Percentiles rank a stretch among this genome's conserved stretches.
These are phyloP conservation scores for Balakata baccata DNA, from an alignment of 345 rosid species.

Conservation along the genomic window DNA sequence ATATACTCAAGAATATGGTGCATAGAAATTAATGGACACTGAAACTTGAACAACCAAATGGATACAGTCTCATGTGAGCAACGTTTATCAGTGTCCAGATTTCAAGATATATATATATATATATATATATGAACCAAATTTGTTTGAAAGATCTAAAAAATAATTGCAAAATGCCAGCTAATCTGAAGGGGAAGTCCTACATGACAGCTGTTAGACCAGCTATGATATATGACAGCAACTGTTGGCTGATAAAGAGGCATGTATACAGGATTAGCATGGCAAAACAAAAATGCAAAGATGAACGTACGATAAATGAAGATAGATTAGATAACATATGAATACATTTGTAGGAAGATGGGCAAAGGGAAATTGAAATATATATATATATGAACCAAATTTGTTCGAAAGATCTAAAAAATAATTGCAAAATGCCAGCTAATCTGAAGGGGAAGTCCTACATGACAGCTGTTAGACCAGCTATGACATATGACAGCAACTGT, in stretches of 20 bases:
- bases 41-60: not conserved
- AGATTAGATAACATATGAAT: not conserved
- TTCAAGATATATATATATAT: not conserved
- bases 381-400: too few species aligned
- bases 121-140: too few species aligned
- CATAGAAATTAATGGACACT: not conserved
- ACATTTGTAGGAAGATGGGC: not conserved
- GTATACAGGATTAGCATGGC: not conserved
- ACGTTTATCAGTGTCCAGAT: not conserved
- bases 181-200: not conserved
- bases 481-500: not conserved
- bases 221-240: not conserved
- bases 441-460: not conserved
- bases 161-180: not conserved
- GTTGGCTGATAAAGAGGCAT: not conserved
- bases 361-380: not conserved
- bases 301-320: not conserved
- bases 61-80: not conserved
- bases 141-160: too few species aligned
- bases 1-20: not conserved
- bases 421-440: not conserved
- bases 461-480: not conserved
- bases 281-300: not conserved
- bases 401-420: too few species aligned
- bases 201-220: not conserved